Evolutionary conservation across 169 alveolate genomes (phyloP).

Genomic region (Cyclospora cayetanensis): DNA sequence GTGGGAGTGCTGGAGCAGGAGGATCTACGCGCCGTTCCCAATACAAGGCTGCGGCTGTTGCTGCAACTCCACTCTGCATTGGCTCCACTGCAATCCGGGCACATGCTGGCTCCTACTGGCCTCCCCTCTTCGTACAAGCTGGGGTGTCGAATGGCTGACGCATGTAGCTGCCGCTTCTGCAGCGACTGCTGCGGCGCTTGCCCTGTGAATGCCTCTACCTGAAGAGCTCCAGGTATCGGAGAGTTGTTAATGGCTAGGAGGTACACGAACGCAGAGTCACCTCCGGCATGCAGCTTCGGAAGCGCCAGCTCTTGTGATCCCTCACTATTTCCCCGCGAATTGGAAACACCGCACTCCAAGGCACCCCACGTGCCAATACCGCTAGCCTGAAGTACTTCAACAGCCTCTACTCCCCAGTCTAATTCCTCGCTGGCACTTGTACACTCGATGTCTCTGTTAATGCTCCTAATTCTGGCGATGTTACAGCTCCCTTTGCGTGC

Average conservation of each 20-base stretch:
- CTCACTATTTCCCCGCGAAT: neutral
- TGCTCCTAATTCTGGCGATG: too few species aligned
- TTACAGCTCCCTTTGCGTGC: too few species aligned
- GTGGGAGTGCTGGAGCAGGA: neutral
- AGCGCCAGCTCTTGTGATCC: neutral
- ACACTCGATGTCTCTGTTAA: too few species aligned
- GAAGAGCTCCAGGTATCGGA: neutral
- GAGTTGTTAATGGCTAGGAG: constrained; percentile 2
- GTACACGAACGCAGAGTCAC: neutral
- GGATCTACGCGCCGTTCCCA: neutral
- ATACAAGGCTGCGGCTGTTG: neutral
- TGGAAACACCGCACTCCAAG: neutral
- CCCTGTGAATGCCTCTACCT: neutral
- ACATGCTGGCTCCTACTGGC: constrained; percentile 8
- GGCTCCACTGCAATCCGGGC: constrained; percentile 13
- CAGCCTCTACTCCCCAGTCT: neutral
- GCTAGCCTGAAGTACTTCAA: neutral
- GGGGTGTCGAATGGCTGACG: constrained; percentile 1
- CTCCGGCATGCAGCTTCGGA: neutral
- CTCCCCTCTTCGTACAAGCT: constrained; percentile 16
- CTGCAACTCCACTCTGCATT: neutral
- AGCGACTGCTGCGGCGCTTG: neutral
- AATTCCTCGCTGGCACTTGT: too few species aligned
- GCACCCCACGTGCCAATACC: constrained; percentile 27
- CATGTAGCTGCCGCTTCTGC: constrained; percentile 4